phyloP scores from a whole-genome alignment of 371 early-diverging fungal species.

The Mucor mucedo region DNA sequence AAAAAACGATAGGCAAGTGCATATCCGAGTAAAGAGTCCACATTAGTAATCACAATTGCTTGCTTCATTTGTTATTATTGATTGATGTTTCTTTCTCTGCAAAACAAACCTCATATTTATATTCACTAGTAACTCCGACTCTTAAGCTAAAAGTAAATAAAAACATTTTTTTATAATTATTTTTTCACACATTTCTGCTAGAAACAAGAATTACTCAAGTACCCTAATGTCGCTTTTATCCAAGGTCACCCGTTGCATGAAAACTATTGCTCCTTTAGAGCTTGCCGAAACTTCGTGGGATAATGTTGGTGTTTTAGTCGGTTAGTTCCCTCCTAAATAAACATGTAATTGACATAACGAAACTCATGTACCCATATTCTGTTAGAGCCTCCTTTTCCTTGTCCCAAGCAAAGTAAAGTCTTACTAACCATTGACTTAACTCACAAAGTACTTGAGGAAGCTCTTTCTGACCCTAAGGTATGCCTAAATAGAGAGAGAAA shows the following conservation, averaged over 20 bases:
- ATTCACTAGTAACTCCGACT: neutral
- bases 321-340: conserved; percentile 34
- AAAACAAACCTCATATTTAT: neutral
- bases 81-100: neutral
- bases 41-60: conserved; percentile 22
- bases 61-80: conserved; percentile 6
- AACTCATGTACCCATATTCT: neutral
- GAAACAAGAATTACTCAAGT: too few relatives aligned
- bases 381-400: conserved; percentile 76
- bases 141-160: neutral
- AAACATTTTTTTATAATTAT: too few relatives aligned
- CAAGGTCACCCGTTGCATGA: conserved; percentile 68
- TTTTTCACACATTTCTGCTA: neutral
- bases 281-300: conserved; percentile 95
- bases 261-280: conserved; percentile 87
- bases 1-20: conserved; percentile 25
- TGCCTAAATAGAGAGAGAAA: neutral
- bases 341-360: neutral
- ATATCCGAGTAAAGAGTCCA: conserved; percentile 34
- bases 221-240: conserved; percentile 61
- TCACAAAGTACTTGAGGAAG: conserved; percentile 88
- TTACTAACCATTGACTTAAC: conserved; percentile 97
- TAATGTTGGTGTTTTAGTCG: conserved; percentile 93
- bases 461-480: conserved; percentile 71
- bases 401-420: conserved; percentile 71